Percentiles rank a stretch among this genome's conserved stretches.
Evolutionary conservation across 768 basidiomycete species (phyloP).

Genomic region (Rhizopogon salebrosus): DNA sequence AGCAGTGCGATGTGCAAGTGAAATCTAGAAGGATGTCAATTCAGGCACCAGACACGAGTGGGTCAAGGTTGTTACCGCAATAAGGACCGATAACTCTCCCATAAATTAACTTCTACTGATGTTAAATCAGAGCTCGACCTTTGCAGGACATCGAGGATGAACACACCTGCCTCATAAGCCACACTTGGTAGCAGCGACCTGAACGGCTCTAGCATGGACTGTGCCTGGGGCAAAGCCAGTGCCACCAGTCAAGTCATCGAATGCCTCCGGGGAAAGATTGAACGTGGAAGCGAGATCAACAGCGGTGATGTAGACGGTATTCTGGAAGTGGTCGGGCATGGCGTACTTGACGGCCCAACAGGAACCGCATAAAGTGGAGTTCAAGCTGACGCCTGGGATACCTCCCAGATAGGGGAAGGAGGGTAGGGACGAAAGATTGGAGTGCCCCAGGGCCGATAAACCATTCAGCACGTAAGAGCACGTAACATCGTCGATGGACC

Average conservation of each 20-base stretch:
- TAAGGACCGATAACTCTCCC: too few species aligned
- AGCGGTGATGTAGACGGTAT: conserved; percentile 2
- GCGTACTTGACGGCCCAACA: conserved; percentile 3
- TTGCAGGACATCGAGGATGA: neutral
- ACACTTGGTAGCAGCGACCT: neutral
- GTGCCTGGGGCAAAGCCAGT: neutral
- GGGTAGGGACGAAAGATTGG: conserved; percentile 8
- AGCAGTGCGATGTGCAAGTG: too few species aligned
- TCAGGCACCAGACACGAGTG: too few species aligned
- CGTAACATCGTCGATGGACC: conserved; percentile 7
- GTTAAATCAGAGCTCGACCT: neutral
- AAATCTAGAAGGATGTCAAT: too few species aligned
- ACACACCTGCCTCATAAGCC: conserved; percentile 1
- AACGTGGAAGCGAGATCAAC: conserved; percentile 1
- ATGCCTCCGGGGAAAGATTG: conserved; percentile 3
- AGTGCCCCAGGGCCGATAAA: conserved; percentile 12
- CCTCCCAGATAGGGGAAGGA: conserved; percentile 6
- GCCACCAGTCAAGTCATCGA: neutral
- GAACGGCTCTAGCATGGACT: conserved; percentile 1
- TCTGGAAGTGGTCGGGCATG: neutral
- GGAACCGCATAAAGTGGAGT: conserved; percentile 5
- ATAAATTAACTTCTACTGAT: too few species aligned
- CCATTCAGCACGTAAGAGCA: conserved; percentile 19
- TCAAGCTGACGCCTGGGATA: conserved; percentile 3
- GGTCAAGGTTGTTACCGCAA: too few species aligned